A percentile compares a stretch with the other conserved stretches of the same genome.
phyloP scores from a whole-genome alignment of 345 rosid species.

The Dimocarpus longan region DNA sequence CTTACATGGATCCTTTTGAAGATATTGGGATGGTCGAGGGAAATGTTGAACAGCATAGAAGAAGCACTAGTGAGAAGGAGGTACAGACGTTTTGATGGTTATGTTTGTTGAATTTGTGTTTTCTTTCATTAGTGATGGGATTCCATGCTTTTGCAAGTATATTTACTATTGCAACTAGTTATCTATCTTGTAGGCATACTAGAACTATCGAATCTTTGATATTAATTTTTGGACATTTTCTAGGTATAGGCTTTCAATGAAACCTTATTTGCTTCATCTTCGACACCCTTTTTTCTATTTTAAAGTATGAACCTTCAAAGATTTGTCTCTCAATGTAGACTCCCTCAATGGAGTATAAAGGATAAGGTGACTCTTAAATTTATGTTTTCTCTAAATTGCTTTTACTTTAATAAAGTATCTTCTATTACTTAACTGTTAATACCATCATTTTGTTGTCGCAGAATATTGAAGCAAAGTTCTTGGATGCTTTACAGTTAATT shows the following conservation, averaged over 20 bases:
- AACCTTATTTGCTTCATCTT: not conserved
- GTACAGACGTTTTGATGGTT: constrained; percentile 34
- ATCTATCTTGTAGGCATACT: not conserved
- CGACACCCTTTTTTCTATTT: not conserved
- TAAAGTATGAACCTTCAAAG: not conserved
- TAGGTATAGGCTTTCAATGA: not conserved
- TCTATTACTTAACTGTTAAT: constrained; percentile 11
- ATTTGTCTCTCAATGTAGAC: not conserved
- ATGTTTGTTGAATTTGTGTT: constrained; percentile 6
- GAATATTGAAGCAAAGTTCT: constrained; percentile 72
- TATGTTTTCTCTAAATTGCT: constrained; percentile 1
- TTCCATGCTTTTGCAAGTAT: too few species aligned
- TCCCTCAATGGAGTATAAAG: constrained; percentile 80
- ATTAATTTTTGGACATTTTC: not conserved
- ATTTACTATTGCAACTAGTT: not conserved
- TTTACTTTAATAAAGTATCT: too few species aligned
- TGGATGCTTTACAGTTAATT: constrained; percentile 77
- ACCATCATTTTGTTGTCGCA: constrained; percentile 39
- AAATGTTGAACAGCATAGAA: constrained; percentile 79
- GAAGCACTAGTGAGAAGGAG: constrained; percentile 89
- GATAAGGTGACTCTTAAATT: constrained; percentile 60
- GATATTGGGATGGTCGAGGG: constrained; percentile 68
- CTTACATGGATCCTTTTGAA: constrained; percentile 85
- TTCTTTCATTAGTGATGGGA: not conserved
- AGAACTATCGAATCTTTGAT: not conserved